Percentiles rank a stretch among this genome's conserved stretches.
Conservation (phyloP, 75 land plant genomes). For the Chamaecyparis obtusa region DNA sequence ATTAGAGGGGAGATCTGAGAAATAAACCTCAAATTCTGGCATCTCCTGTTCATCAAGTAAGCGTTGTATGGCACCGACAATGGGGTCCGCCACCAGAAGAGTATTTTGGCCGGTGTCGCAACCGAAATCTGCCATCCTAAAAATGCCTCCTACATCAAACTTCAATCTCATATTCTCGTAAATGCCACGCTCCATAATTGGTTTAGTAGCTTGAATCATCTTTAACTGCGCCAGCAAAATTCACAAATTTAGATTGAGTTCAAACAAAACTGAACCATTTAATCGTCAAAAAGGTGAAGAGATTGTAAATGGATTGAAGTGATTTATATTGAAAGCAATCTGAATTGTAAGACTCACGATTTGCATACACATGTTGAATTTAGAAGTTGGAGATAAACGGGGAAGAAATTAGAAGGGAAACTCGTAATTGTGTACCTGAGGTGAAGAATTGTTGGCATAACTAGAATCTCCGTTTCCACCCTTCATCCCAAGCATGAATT, state of each 20-base stretch:
- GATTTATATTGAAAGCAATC: too few species aligned
- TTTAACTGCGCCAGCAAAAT: slow-evolving; percentile 9
- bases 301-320: too few species aligned
- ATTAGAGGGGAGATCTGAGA: slow-evolving; percentile 11
- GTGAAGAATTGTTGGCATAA: slow-evolving; percentile 16
- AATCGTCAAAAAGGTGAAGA: too few species aligned
- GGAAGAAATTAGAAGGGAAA: too few species aligned
- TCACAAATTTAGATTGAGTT: background rate
- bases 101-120: slow-evolving; percentile 46
- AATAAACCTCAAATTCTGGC: slow-evolving; percentile 40
- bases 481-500: slow-evolving; percentile 3
- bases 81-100: slow-evolving; percentile 20
- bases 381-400: too few species aligned
- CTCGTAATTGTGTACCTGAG: too few species aligned
- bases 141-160: background rate
- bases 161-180: slow-evolving; percentile 1
- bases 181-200: slow-evolving; percentile 13
- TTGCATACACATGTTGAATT: too few species aligned
- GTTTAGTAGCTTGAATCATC: background rate
- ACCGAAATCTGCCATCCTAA: slow-evolving; percentile 44
- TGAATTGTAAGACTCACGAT: too few species aligned
- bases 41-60: background rate
- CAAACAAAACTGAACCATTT: too few species aligned
- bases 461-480: slow-evolving; percentile 20
- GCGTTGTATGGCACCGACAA: slow-evolving; percentile 14